Evolutionary conservation across 78 protist genomes (phyloP).

Genomic region (Dictyostelium capitatum): DNA sequence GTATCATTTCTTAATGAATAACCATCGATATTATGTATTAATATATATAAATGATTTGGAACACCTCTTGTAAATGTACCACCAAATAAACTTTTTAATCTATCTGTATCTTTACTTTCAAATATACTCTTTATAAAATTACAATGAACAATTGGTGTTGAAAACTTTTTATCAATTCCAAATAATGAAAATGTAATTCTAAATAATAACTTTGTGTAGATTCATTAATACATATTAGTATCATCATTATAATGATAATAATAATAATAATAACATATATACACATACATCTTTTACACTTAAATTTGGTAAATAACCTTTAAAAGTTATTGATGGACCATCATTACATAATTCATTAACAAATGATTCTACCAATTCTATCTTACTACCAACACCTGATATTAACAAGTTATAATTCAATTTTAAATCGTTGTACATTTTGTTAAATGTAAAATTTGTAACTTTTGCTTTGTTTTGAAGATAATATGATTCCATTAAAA

Average conservation of each 20-base stretch:
- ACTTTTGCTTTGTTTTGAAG: neutral
- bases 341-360: neutral
- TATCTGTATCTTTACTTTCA: neutral
- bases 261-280: neutral
- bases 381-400: conserved; percentile 15
- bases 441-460: neutral
- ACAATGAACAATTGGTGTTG: conserved; percentile 10
- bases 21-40: conserved; percentile 36
- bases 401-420: neutral
- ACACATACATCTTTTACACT: conserved; percentile 10
- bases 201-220: neutral
- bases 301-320: conserved; percentile 28
- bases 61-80: neutral
- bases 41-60: neutral
- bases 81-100: neutral
- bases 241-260: neutral
- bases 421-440: conserved; percentile 2
- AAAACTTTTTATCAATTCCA: neutral
- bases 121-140: conserved; percentile 27
- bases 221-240: neutral
- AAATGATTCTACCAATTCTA: neutral
- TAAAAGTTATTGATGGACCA: neutral
- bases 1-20: neutral
- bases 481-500: conserved; percentile 7
- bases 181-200: conserved; percentile 22